Evolutionary conservation across 1,284 basidiomycete genomes (phyloP), one percentile per base, ranked within the genome.

Genomic region (Ganoderma sinense): DNA sequence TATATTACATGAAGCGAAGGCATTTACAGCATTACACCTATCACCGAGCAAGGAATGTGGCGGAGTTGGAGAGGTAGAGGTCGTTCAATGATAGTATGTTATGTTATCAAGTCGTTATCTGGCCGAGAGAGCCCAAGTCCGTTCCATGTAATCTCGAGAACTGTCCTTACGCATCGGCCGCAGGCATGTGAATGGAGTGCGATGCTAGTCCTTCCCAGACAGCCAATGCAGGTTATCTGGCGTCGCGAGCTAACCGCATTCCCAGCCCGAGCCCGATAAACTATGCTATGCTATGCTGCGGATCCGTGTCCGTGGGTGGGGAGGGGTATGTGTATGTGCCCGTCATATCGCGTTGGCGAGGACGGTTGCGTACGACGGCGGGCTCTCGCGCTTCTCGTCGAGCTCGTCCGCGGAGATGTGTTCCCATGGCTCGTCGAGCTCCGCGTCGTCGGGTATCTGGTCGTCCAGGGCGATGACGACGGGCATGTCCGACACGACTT

Each of bases 381-480:
- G 72, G 62, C 61, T 67, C 66, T 73, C 71, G 31, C 71, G 71
- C 70, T 79, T 77, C 64, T 80, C 77, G 23, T 82, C 81, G 41
- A 80, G 80, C 64, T 84, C 82, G 61, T 81, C 82, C 40, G 82
- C 82, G 53, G 81, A 80, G 66, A 89, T 78, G 75, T 86, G 84
- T 72, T 89, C 88, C 88, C 88, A 90, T 48, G 86, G 84, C 72
- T 90, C 88, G 70, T 88, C 87, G 26, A 84, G 72, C 55, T 78
- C 79, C 26, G 72, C 72, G 26, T 75, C 77, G 20, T 73, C 74
- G 20, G 80, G 72, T 51, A 82, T 80, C 33, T 76, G 76, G 33
- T 88, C 87, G 73, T 89, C 87, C 53, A 90, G 80, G 36, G 82
- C 87, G 69, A 90, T 87, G 63, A 90, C 88, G 41, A 84, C 82